These are phyloP conservation scores for Cordyceps cicadae DNA, from an alignment of 2,329 filamentous ascomycete species.

Conservation along the genomic window DNA sequence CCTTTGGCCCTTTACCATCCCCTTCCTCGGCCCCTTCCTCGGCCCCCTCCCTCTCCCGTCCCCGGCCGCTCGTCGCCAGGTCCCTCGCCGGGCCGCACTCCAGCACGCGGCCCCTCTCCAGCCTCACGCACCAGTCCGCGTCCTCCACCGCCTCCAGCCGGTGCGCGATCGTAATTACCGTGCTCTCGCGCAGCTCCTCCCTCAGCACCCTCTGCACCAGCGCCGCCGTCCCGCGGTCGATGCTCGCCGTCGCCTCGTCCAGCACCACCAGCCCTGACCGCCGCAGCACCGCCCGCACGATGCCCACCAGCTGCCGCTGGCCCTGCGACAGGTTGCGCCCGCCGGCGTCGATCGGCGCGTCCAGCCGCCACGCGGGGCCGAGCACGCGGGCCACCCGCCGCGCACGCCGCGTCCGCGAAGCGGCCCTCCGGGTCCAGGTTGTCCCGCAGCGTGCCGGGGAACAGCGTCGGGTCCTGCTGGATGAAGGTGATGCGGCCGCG, in stretches of 20 bases:
- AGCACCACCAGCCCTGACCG: slow-evolving; percentile 52
- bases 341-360: slow-evolving; percentile 47
- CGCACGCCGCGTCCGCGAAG: slow-evolving; percentile 43
- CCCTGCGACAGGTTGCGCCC: slow-evolving; percentile 56
- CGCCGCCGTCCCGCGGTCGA: slow-evolving; percentile 50
- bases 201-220: slow-evolving; percentile 50
- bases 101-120: slow-evolving; percentile 44
- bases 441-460: slow-evolving; percentile 49
- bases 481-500: slow-evolving; percentile 54
- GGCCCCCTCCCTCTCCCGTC: too few relatives aligned
- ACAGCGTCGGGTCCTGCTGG: slow-evolving; percentile 55
- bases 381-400: slow-evolving; percentile 51
- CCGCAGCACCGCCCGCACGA: slow-evolving; percentile 51
- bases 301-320: slow-evolving; percentile 53
- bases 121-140: slow-evolving; percentile 45
- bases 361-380: slow-evolving; percentile 37
- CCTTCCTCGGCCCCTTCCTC: background rate
- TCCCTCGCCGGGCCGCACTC: slow-evolving; percentile 35
- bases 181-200: slow-evolving; percentile 45
- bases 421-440: slow-evolving; percentile 63
- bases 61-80: background rate
- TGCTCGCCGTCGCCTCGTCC: slow-evolving; percentile 58
- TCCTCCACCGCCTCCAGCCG: slow-evolving; percentile 53
- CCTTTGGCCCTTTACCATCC: too few relatives aligned
- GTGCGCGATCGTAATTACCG: slow-evolving; percentile 60